phyloP scores from a whole-genome alignment of 345 rosid species.

The Triadica sebifera region DNA sequence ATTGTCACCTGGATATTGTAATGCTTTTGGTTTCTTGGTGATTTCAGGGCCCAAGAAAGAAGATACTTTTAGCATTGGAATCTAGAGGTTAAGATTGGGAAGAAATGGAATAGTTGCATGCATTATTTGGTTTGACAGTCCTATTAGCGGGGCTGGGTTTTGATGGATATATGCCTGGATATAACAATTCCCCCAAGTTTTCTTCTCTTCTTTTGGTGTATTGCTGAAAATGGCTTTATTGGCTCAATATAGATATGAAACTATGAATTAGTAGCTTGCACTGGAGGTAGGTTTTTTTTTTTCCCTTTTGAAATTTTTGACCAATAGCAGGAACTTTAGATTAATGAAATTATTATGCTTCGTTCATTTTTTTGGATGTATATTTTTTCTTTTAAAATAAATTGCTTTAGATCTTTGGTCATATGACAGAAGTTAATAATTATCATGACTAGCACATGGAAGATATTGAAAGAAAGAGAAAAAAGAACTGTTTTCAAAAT shows the following conservation, averaged over 20 bases:
- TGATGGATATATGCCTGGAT: slow-evolving; percentile 19
- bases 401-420: no score
- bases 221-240: slow-evolving; percentile 20
- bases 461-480: no score
- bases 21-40: slow-evolving; percentile 22
- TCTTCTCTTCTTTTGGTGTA: not conserved
- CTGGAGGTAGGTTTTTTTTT: slow-evolving; percentile 4
- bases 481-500: no score
- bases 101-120: slow-evolving; percentile 18
- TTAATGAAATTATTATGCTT: not conserved
- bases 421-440: no score
- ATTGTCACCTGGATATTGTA: not conserved
- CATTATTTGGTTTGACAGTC: slow-evolving; percentile 11
- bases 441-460: no score
- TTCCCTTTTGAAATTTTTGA: not conserved
- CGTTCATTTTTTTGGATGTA: no score
- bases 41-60: slow-evolving; percentile 94
- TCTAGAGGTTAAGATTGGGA: slow-evolving; percentile 46
- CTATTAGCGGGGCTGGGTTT: slow-evolving; percentile 20
- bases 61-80: slow-evolving; percentile 81
- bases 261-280: slow-evolving; percentile 18
- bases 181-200: slow-evolving; percentile 10
- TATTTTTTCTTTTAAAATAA: no score
- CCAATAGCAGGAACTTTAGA: not conserved
- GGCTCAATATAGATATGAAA: slow-evolving; percentile 16